phyloP scores from a whole-genome alignment of 176 grass and related monocot species.

The Aegilops tauschii region DNA sequence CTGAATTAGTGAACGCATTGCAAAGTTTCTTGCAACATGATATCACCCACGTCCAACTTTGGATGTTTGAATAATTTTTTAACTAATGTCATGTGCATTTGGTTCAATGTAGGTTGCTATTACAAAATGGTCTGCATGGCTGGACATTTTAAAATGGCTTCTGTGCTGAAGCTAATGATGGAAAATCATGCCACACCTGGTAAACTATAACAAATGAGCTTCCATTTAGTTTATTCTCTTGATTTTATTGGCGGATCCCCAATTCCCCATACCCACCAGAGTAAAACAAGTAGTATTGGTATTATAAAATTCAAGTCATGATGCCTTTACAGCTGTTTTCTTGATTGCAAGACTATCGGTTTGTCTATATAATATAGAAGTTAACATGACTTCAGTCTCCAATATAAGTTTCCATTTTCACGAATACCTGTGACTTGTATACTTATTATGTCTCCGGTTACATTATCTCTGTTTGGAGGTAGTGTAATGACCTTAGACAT shows the following conservation, averaged over 20 bases:
- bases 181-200: conserved; percentile 60
- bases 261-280: neutral
- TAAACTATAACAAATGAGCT: conserved; percentile 23
- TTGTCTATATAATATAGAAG: neutral
- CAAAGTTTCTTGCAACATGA: neutral
- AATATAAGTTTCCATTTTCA: neutral
- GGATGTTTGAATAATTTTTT: neutral
- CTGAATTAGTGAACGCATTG: neutral
- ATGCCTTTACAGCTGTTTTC: neutral
- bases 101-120: conserved; percentile 43
- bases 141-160: conserved; percentile 71
- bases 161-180: conserved; percentile 64
- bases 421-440: neutral
- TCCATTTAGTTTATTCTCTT: conserved; percentile 10
- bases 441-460: neutral
- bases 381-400: neutral
- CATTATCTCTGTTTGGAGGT: neutral
- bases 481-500: conserved; percentile 11
- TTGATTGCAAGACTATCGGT: neutral
- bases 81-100: conserved; percentile 18
- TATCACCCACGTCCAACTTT: conserved; percentile 4
- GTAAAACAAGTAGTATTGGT: neutral
- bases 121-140: conserved; percentile 78
- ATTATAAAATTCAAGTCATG: conserved; percentile 6
- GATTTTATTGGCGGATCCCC: neutral